Base-by-base conservation (phyloP, 331 rosid genomes). In the Quercus lobata region DNA sequence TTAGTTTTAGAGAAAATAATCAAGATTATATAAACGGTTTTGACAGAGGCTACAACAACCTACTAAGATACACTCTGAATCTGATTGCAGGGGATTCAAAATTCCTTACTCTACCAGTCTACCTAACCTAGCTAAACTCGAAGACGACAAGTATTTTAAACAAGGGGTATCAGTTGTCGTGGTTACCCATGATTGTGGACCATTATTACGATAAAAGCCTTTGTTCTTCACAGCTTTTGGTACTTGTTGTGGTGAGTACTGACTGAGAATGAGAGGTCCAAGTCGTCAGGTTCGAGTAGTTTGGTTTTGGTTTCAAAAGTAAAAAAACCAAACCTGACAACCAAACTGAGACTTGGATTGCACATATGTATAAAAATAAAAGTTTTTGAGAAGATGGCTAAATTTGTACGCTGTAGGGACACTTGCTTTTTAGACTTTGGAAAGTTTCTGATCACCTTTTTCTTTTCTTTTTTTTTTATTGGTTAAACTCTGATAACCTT, bases 401-500 rank as follows among this genome's bases (percentile, higher is more conserved):
- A 69, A 54, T 27, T 30, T 22, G 41, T 34, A 61, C 29, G 68
- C 61, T 17, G 69, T 65, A 71, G 69, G 72, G 62, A 35, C 34
- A 53, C 12, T 14, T 3, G 34, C 74, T 56, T 80, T 74, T 74
- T 80, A 63, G 83, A 74, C 79, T 73, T 24, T 71, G 69, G 21
- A 73, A 62, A 69, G 37, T 52, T 62, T 74, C 44, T 55, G 49
- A 32, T 18, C 10, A 18, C 70, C 76, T 63, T 73, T 37, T 37
- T 37, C 0, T 37, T 8, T 37, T 8, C 2, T 32, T 6, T 35
- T 6, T 6, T 6, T 6, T 35, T 35, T 37, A 8, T 37, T 37
- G 46, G 3, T 37, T 37, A 8, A 37, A 8, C 46, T 37, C 46
- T 37, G 49, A 32, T 18, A 22, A 11, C 70, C 76, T 63, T 65